Evolutionary conservation across 2,329 filamentous ascomycete genomes (phyloP), one percentile per base, ranked within the genome.

Genomic region (Beauveria varroae): DNA sequence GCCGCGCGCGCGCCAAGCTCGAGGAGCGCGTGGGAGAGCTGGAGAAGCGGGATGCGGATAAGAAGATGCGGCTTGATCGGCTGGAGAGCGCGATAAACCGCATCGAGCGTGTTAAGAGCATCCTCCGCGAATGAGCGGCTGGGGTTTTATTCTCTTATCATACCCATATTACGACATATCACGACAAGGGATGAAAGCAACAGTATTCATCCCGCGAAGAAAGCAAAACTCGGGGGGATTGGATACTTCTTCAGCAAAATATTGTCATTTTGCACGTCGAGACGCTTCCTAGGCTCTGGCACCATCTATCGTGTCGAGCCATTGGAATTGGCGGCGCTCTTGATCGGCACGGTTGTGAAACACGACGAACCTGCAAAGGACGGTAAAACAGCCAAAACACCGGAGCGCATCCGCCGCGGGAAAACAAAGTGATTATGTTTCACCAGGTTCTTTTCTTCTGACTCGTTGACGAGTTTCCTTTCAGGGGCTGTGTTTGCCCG

Each of bases 81-180:
- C 70, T 95, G 59, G 90, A 95, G 76, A 79, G 82, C 41, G 89
- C 89, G 20, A 81, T 93, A 69, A 80, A 75, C 53, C 79, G 89
- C 67, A 89, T 93, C 67, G 88, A 91, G 70, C 79, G 87, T 65
- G 88, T 90, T 5, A 83, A 86, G 70, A 78, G 78, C 3, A 69
- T 93, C 69, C 69, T 92, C 14, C 18, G 26, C 18, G 49, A 59
- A 46, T 59, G 57, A 59, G 24, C 24, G 18, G 12, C 28, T n/a
- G 26, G 46, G 26, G 5, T 10, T 5, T 6, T 16, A 37, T 2
- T 16, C 3, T 37, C 1, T 20, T 3, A 37, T 16, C 30, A 18
- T n/a, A 1, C 18, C 30, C 14, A 10, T 12, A 37, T 46, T 51
- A 34, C 28, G 30, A 22, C 30, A 10, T 34, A 1, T 37, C 9